Conservation (phyloP, 2,329 filamentous ascomycete genomes). For the Xylariaceae sp. region DNA sequence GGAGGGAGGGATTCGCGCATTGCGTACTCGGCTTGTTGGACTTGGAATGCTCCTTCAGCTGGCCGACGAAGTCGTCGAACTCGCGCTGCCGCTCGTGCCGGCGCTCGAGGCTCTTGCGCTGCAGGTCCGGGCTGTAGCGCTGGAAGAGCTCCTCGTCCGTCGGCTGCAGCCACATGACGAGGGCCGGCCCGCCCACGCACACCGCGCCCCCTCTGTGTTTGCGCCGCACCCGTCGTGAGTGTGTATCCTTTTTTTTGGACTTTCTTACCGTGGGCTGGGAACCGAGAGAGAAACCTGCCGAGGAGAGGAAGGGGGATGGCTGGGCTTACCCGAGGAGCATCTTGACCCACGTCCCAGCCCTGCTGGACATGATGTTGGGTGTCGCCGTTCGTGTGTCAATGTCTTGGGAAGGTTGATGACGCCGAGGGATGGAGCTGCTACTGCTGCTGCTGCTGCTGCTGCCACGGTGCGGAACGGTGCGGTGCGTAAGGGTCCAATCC, state of each 20-base stretch:
- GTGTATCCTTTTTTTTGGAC: background rate
- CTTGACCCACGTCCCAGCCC: slow-evolving; percentile 57
- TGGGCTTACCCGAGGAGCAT: slow-evolving; percentile 62
- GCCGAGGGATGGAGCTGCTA: too few species aligned
- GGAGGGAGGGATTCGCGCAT: background rate
- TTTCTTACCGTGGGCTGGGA: slow-evolving; percentile 1
- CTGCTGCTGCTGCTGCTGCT: too few species aligned
- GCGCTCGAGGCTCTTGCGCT: slow-evolving; percentile 75
- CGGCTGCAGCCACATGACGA: slow-evolving; percentile 73
- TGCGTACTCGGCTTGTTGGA: slow-evolving; percentile 81
- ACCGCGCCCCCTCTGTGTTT: slow-evolving; percentile 27
- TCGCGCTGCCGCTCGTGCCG: slow-evolving; percentile 71
- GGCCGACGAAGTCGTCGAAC: slow-evolving; percentile 78
- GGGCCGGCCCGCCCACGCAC: slow-evolving; percentile 75
- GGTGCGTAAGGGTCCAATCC: too few species aligned
- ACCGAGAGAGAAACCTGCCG: slow-evolving; percentile 4
- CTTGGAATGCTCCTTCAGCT: slow-evolving; percentile 82
- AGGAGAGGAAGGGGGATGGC: slow-evolving; percentile 6
- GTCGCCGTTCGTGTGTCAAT: too few species aligned
- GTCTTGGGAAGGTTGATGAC: too few species aligned
- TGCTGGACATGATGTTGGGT: too few species aligned
- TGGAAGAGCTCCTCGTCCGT: slow-evolving; percentile 88
- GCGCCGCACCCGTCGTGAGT: slow-evolving; percentile 2
- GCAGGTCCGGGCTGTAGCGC: slow-evolving; percentile 91
- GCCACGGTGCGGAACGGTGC: too few species aligned